phyloP scores from a whole-genome alignment of 1,284 basidiomycete genomes.

The Neolentinus lepideus region DNA sequence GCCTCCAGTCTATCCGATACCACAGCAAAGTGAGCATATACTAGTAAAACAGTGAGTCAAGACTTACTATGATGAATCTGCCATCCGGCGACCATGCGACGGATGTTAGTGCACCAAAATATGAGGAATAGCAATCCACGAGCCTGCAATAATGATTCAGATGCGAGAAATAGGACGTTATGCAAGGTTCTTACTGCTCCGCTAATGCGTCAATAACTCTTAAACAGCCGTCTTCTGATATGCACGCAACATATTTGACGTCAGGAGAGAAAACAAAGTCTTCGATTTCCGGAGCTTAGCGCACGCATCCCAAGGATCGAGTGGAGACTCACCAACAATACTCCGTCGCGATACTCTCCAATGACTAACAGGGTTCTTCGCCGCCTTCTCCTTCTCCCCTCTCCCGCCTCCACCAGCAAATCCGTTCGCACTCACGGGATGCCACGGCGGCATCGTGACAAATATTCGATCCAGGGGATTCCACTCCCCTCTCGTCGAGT shows the following conservation, averaged over 20 bases:
- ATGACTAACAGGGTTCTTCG: conserved; percentile 83
- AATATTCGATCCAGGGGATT: conserved; percentile 69
- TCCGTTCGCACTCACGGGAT: conserved; percentile 44
- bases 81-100: conserved; percentile 95
- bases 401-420: conserved; percentile 36
- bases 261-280: conserved; percentile 91
- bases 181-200: conserved; percentile 57
- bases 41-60: neutral
- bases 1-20: conserved; percentile 54
- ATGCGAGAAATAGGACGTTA: conserved; percentile 6
- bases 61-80: conserved; percentile 76
- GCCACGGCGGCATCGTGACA: conserved; percentile 80
- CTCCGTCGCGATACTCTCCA: conserved; percentile 68
- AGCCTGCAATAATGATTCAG: conserved; percentile 38
- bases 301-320: neutral
- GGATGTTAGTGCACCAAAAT: conserved; percentile 86
- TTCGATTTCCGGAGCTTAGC: conserved; percentile 18
- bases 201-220: conserved; percentile 81
- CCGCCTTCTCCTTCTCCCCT: conserved; percentile 49
- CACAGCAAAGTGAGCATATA: neutral
- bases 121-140: conserved; percentile 85
- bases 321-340: conserved; percentile 56
- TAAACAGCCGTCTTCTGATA: conserved; percentile 85
- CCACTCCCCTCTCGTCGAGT: conserved; percentile 41
- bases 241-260: conserved; percentile 78